Evolutionary conservation across 805 yeast genomes (phyloP).

Genomic region (Ogataea siamensis): DNA sequence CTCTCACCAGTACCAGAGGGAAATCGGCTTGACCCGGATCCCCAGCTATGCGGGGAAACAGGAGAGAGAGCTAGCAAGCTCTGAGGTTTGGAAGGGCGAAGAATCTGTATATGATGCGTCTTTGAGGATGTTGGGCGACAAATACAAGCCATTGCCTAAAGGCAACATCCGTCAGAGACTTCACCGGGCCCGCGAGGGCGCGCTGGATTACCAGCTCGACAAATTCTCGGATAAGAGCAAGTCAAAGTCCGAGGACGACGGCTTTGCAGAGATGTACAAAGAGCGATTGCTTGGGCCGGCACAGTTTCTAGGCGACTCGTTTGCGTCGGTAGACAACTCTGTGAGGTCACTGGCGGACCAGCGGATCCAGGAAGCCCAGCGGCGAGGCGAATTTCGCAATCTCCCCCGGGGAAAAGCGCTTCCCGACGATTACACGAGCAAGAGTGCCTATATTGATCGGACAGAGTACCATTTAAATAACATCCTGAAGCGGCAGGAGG

Average conservation of each 20-base stretch:
- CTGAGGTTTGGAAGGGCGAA: slow-evolving; percentile 59
- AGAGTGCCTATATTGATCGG: slow-evolving; percentile 57
- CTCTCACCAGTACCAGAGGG: slow-evolving; percentile 38
- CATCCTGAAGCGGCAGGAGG: slow-evolving; percentile 70
- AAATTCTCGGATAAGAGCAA: slow-evolving; percentile 31
- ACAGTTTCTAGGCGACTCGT: slow-evolving; percentile 42
- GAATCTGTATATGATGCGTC: slow-evolving; percentile 47
- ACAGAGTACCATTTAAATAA: slow-evolving; percentile 80
- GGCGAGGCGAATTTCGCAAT: slow-evolving; percentile 65
- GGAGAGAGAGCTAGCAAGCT: slow-evolving; percentile 46
- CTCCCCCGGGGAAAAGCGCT: slow-evolving; percentile 65
- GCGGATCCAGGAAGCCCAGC: slow-evolving; percentile 69
- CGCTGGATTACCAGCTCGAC: slow-evolving; percentile 60
- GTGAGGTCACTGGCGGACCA: slow-evolving; percentile 71
- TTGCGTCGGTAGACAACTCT: slow-evolving; percentile 46
- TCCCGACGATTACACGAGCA: slow-evolving; percentile 36
- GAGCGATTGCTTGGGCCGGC: slow-evolving; percentile 63
- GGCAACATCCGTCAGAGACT: slow-evolving; percentile 40
- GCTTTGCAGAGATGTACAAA: slow-evolving; percentile 57
- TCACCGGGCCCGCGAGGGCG: slow-evolving; percentile 59
- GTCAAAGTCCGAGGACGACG: slow-evolving; percentile 37
- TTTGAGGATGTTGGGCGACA: slow-evolving; percentile 55
- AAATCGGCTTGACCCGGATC: slow-evolving; percentile 40
- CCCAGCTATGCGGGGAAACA: slow-evolving; percentile 46
- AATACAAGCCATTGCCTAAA: slow-evolving; percentile 38